Base-by-base conservation (phyloP, 345 rosid genomes). In the Aquilaria malaccensis region DNA sequence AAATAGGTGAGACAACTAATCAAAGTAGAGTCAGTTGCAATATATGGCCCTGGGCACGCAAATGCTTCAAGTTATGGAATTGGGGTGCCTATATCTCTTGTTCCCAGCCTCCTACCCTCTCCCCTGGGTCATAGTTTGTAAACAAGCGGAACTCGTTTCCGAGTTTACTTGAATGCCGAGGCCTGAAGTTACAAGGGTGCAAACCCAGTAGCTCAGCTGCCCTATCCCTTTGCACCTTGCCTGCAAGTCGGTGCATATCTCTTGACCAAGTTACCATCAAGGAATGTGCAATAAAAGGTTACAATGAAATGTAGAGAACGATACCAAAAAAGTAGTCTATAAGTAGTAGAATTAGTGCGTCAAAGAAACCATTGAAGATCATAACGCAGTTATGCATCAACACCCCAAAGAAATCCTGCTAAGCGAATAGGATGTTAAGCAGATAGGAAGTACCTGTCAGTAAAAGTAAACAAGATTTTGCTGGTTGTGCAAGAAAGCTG, bases 91-190 rank as follows among this genome's bases (percentile, higher is more conserved):
- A 78, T 11, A 60, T 63, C 65, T 83, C 80, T 66, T 54, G 77
- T 67, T 81, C 84, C 96, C 94, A 85, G 43, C 98, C 97, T 58
- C 97, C 98, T 69, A 93, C 59, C 68, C 87, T 79, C n/a, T 50
- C 73, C n/a, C 84, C 88, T 4, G 96, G 95, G 70, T 89, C 76
- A 52, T 93, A 92, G 77, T 85, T 84, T 62, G 94, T 81, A 79
- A 89, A 85, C 51, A 93, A 60, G 31, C 87, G 65, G 62, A 93
- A 93, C 74, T 84, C 97, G 48, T 93, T 93, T 58, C 97, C 96
- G 1, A 93, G 96, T 69, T 93, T 89, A 85, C 87, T 87, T 0
- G 91, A 73, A 75, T 93, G 96, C 56, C 64, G 83, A 37, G 98
- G 98, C 75, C 76, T 74, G 67, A 89, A 93, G 62, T 79, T 81